Evolutionary conservation across 2,329 filamentous ascomycete genomes (phyloP).

Genomic region (Emergomyces pasteurianus): DNA sequence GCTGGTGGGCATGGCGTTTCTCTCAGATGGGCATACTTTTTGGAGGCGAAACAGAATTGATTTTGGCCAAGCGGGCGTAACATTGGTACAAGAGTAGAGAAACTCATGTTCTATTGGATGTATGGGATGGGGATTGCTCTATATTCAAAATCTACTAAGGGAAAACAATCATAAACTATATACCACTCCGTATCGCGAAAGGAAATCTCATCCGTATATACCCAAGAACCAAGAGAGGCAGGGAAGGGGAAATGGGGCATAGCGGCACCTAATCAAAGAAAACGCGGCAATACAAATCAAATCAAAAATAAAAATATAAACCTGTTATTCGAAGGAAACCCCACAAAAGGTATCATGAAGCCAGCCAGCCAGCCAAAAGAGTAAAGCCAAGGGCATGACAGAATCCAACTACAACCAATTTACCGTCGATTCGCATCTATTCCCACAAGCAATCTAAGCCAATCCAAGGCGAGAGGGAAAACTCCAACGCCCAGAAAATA

Average conservation of each 20-base stretch:
- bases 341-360: neutral
- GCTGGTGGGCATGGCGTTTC: neutral
- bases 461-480: neutral
- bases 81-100: neutral
- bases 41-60: neutral
- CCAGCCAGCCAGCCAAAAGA: neutral
- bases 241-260: neutral
- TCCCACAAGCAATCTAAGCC: neutral
- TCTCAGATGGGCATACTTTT: neutral
- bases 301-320: neutral
- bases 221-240: neutral
- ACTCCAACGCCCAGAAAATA: neutral
- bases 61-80: neutral
- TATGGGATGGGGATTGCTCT: slow-evolving; percentile 2
- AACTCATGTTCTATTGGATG: neutral
- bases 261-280: neutral
- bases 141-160: neutral
- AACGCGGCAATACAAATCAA: no score
- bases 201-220: no score
- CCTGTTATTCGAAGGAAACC: neutral
- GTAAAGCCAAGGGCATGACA: neutral
- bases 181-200: no score
- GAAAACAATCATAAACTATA: neutral
- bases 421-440: neutral
- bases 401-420: neutral